These are phyloP conservation scores for Teratosphaeria nubilosa DNA, from an alignment of 2,329 filamentous ascomycete genomes.

Conservation along the genomic window DNA sequence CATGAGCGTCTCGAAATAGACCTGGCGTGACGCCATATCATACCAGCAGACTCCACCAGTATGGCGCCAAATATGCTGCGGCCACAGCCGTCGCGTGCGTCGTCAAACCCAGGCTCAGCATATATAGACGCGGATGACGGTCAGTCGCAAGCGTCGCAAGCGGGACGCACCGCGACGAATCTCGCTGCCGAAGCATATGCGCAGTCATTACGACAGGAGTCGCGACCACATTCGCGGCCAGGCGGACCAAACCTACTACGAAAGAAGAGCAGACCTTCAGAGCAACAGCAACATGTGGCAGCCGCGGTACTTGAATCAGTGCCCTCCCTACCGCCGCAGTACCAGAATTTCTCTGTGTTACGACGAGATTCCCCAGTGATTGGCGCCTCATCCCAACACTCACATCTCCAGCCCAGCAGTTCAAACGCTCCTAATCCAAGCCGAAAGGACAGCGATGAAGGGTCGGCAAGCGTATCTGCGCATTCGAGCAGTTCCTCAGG, in stretches of 20 bases:
- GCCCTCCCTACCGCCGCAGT: background rate
- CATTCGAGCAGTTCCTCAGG: constrained; percentile 1
- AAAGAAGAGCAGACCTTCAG: constrained; percentile 8
- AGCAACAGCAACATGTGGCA: background rate
- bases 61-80: constrained; percentile 3
- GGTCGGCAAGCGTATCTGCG: constrained; percentile 6
- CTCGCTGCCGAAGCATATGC: constrained; percentile 25
- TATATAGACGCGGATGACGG: constrained; percentile 13
- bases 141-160: constrained; percentile 17
- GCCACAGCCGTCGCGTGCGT: constrained; percentile 5
- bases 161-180: constrained; percentile 23
- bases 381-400: constrained; percentile 7
- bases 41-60: background rate
- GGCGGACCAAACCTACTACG: constrained; percentile 5
- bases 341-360: background rate
- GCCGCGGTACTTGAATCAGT: background rate
- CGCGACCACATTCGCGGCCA: constrained; percentile 9
- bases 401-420: constrained; percentile 8
- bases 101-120: constrained; percentile 1
- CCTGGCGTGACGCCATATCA: background rate
- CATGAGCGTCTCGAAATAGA: background rate
- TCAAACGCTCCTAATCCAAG: background rate
- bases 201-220: constrained; percentile 23
- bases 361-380: background rate
- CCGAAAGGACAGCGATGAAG: constrained; percentile 13